Evolutionary conservation across 768 basidiomycete genomes (phyloP), one percentile per base, ranked within the genome.

Genomic region (Trametes cingulata): DNA sequence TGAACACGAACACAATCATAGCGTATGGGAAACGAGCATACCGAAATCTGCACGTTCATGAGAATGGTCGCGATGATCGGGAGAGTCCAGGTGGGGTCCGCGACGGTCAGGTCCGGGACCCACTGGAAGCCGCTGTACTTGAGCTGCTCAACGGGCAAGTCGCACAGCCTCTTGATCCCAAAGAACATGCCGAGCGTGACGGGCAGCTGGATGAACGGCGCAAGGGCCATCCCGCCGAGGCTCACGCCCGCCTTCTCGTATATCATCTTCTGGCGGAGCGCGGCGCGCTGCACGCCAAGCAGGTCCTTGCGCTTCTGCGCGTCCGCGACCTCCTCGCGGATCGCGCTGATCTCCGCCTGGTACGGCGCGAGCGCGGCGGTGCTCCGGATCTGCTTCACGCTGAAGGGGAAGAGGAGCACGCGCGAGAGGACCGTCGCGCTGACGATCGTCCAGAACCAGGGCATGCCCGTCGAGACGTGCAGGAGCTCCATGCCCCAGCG

Each of bases 371-470:
- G 75, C 15, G 81, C 78, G 1, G 86, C 82, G 1, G 83, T 75
- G 65, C 84, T 84, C 58, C 81, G 83, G 62, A 86, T 71, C 52
- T 80, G 80, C 54, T 76, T 75, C 49, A 92, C 74, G 24, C 81
- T 74, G 65, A 88, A 74, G 2, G 90, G 90, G 52, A 91, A 71
- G 46, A 90, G 77, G 49, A 80, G 46, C 19, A 81, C 49, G 20
- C 88, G 85, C 78, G 88, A 85, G 68, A 85, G 68, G 12, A 87
- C 55, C 25, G 86, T 84, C 27, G 85, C 84, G 5, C 74, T 76
- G 43, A 93, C 73, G 73, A 95, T 90, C 48, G 91, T 88, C 79
- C 86, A 84, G 76, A 90, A 90, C 92, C 93, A 95, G 0, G 89
- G 87, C 60, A 93, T 73, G 37, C 85, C 87, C 0, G 85, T 84